Percentiles rank a stretch among this genome's conserved stretches.
Conservation (phyloP, 148 eudicot genomes). For the Amaranthus hypochondriacus region DNA sequence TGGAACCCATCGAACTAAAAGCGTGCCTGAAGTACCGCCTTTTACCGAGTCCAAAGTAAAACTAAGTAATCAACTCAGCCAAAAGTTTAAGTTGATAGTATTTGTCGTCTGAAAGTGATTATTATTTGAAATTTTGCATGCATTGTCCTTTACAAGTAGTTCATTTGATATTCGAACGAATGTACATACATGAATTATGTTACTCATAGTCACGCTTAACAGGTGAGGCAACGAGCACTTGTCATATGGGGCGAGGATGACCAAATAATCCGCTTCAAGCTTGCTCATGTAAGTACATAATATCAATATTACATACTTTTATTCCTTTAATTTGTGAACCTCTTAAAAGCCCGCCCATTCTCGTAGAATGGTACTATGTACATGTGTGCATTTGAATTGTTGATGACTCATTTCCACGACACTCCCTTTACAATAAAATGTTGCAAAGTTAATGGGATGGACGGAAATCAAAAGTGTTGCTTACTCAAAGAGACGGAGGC, state of each 20-base stretch:
- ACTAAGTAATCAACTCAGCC: not conserved
- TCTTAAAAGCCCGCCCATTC: not conserved
- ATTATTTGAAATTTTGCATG: not conserved
- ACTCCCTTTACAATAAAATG: not conserved
- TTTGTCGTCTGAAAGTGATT: not conserved
- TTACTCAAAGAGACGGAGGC: too few species aligned
- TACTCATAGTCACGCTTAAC: conserved; percentile 13
- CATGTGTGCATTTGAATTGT: not conserved
- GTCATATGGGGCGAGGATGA: conserved; percentile 92
- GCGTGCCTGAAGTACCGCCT: not conserved
- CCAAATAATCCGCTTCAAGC: conserved; percentile 66
- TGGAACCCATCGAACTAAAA: not conserved
- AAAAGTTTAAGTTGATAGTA: not conserved
- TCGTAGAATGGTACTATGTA: not conserved
- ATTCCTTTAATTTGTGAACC: not conserved
- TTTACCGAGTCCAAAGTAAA: not conserved
- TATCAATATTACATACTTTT: not conserved
- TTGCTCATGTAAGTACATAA: conserved; percentile 62
- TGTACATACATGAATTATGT: not conserved
- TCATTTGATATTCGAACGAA: not conserved
- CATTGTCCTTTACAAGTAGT: not conserved
- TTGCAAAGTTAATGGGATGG: too few species aligned
- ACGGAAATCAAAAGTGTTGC: too few species aligned
- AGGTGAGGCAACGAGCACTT: conserved; percentile 73
- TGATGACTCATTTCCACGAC: not conserved